Percentiles rank a stretch among this genome's conserved stretches.
phyloP scores from a whole-genome alignment of 139 green algal species.

The Pleodorina starrii region DNA sequence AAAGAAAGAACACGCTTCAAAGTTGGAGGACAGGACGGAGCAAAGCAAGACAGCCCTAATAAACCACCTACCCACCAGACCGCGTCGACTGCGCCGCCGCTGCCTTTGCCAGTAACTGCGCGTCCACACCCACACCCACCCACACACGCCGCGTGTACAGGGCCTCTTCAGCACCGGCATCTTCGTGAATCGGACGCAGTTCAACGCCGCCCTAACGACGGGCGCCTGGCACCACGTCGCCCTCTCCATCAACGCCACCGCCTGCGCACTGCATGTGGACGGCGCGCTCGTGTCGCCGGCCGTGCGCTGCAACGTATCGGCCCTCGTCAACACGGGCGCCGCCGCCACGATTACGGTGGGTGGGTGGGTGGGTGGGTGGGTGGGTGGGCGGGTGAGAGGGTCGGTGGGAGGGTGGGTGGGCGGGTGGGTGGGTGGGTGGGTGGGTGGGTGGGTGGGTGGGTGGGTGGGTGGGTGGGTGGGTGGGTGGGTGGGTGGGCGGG shows the following conservation, averaged over 20 bases:
- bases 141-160: neutral
- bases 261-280: constrained; percentile 30
- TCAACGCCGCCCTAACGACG: neutral
- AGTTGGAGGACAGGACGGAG: too few relatives aligned
- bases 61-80: too few relatives aligned
- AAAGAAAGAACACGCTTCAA: too few relatives aligned
- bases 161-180: neutral
- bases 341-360: neutral
- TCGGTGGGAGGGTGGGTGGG: neutral
- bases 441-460: neutral
- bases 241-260: constrained; percentile 26
- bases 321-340: neutral
- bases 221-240: constrained; percentile 46
- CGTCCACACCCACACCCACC: too few relatives aligned
- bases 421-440: neutral
- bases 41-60: too few relatives aligned
- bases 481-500: neutral
- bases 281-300: neutral
- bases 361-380: neutral
- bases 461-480: neutral
- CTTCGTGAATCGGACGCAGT: neutral
- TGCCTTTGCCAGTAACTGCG: neutral
- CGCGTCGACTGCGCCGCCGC: too few relatives aligned
- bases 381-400: neutral
- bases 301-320: neutral